Base-by-base conservation (phyloP, 208 protist species). In the Herpetomonas tarakana region DNA sequence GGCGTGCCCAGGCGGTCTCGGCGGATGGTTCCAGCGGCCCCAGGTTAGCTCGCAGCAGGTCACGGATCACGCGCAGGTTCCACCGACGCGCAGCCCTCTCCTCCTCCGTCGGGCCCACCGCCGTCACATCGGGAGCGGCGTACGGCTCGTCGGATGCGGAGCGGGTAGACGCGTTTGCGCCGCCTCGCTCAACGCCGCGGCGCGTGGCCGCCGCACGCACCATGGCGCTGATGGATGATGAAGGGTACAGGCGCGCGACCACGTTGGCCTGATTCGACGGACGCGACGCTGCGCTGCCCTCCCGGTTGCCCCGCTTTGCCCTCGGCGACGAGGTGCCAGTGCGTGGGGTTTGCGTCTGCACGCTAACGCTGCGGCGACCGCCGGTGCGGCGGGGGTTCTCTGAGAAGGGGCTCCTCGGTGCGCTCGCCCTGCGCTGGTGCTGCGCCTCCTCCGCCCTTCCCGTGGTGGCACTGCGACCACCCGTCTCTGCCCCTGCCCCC, bases 31-130 rank as follows among this genome's bases (percentile, higher is more conserved):
- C 11, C 16, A 49, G 19, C 16, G 44, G 4, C 4, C 44, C 65
- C 19, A 68, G 44, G 45, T 68, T 68, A 24, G 53, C 62, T n/a
- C 51, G 39, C 25, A 69, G 49, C 30, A 78, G 28, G 4, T 52
- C 49, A 24, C 58, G 65, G 11, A 65, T 46, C 25, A 53, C 39
- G 28, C 24, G 35, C 12, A 66, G 54, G 44, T 71, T 61, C 65
- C 65, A 69, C 4, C 59, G 61, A 61, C 65, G 60, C 7, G 41
- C 50, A 7, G 12, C 28, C 27, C 19, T 24, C 27, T 28, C 44
- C 35, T 41, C 9, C 35, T 41, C 35, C 35, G 35, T 14, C 35
- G 14, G 35, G 14, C 6, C 9, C n/a, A n/a, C n/a, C n/a, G n/a
- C n/a, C n/a, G n/a, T n/a, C n/a, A n/a, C n/a, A n/a, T n/a, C n/a